Percentiles rank a stretch among this genome's conserved stretches.
These are phyloP conservation scores for Periconia sp. DNA, from an alignment of 2,329 filamentous ascomycete genomes.

Conservation along the genomic window DNA sequence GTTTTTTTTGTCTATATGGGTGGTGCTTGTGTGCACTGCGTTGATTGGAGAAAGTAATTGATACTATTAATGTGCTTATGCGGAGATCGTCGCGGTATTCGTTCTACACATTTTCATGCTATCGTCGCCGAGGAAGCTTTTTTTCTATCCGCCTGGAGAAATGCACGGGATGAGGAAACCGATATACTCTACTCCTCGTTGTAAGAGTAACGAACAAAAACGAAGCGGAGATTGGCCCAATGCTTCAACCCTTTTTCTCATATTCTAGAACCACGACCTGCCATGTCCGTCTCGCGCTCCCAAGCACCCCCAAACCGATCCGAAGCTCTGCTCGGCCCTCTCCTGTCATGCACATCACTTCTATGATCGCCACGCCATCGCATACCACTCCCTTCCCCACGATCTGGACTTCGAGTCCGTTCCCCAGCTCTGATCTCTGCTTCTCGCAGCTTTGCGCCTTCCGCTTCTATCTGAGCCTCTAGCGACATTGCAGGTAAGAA, in stretches of 20 bases:
- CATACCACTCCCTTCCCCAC: conserved; percentile 19
- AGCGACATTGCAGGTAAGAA: conserved; percentile 18
- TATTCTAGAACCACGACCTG: conserved; percentile 19
- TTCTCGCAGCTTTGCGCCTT: conserved; percentile 40
- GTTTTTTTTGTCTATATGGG: no score
- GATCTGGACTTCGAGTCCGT: conserved; percentile 17
- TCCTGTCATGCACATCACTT: background rate
- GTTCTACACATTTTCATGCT: no score
- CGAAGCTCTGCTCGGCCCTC: conserved; percentile 11
- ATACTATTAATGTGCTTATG: no score
- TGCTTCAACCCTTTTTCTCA: background rate
- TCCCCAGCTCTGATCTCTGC: conserved; percentile 39
- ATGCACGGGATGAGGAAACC: no score
- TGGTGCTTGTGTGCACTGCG: no score
- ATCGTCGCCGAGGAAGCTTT: no score
- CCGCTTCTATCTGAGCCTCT: conserved; percentile 38
- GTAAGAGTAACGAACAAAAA: no score
- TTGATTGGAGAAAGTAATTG: no score
- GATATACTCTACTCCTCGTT: no score
- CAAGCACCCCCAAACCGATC: conserved; percentile 20
- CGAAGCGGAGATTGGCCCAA: no score
- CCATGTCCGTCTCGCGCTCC: conserved; percentile 31
- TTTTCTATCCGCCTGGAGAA: no score
- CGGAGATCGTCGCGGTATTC: no score
- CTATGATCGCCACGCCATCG: conserved; percentile 28